Evolutionary conservation across 805 yeast species (phyloP).

Genomic region (Wickerhamiella spandovensis): DNA sequence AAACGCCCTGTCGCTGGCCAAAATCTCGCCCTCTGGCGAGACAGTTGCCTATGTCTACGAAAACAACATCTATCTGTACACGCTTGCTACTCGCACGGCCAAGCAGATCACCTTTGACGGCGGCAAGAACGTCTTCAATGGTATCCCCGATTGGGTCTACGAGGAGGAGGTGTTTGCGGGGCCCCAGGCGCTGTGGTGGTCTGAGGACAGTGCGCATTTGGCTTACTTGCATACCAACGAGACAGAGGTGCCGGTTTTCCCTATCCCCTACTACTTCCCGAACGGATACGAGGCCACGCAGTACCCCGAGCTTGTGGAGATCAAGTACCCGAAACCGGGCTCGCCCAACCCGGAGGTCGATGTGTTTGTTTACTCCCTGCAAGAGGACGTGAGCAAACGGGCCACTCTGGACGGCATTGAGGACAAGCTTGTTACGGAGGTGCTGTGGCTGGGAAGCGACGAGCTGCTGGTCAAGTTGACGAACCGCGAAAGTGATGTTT

Average conservation of each 20-base stretch:
- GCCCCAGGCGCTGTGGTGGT: conserved; percentile 77
- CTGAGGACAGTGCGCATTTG: conserved; percentile 53
- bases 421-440: conserved; percentile 49
- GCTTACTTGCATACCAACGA: conserved; percentile 61
- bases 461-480: conserved; percentile 43
- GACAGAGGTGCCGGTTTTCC: conserved; percentile 54
- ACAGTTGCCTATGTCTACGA: conserved; percentile 53
- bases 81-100: conserved; percentile 17
- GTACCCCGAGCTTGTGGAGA: conserved; percentile 46
- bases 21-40: conserved; percentile 64
- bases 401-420: conserved; percentile 10
- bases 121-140: conserved; percentile 58
- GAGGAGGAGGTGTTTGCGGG: conserved; percentile 76
- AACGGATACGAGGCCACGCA: conserved; percentile 30
- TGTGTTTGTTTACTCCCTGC: conserved; percentile 33
- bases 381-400: conserved; percentile 16
- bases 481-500: conserved; percentile 52
- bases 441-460: conserved; percentile 51
- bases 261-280: conserved; percentile 49
- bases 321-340: conserved; percentile 83
- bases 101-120: conserved; percentile 58
- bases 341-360: conserved; percentile 56
- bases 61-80: conserved; percentile 52
- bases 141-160: conserved; percentile 89
- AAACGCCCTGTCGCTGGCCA: conserved; percentile 36